Evolutionary conservation across 1,284 basidiomycete species (phyloP), one percentile per base, ranked within the genome.

Genomic region (Ceratobasidium sp.): DNA sequence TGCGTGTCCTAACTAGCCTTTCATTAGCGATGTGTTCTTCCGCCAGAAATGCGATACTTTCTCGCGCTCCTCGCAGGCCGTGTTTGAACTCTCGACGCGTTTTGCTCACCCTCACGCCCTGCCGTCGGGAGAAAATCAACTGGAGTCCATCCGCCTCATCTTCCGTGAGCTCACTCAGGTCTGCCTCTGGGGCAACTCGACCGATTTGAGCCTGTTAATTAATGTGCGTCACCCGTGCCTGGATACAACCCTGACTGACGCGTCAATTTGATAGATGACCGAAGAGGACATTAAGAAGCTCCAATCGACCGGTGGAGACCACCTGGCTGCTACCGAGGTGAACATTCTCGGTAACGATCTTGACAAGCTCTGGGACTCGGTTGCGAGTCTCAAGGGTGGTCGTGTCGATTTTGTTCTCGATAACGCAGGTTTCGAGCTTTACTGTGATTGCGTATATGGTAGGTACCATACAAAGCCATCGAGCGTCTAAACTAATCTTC

Each of bases 281-380:
- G 97, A 99, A 86, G 97, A 99, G 61, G 97, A 99, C 85, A 98
- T 99, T 87, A 97, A 97, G 86, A 92, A 94, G 77, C 90, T 99
- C n/a, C 97, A 99, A 85, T 97, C 96, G 20, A 98, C 97, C 26
- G 97, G 97, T 39, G 97, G 97, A 42, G 97, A 97, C 77, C 93
- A 97, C 81, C 91, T 99, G 64, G 97, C 97, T 7, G 95, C 96
- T 0, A 98, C 97, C 0, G 97, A 98, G 86, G 97, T 97, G 88
- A 98, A 99, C 82, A 96, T 97, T 80, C 89, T 97, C 26, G 95
- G 95, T 66, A 97, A 97, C 84, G 89, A 97, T 84, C 88, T 98
- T 80, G 86, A 89, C 77, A 86, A 91, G 64, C 88, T 98, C 18
- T 98, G 96, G 95, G 92, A 96, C 69, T 89, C 93, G 70, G 92